Conservation (phyloP, 2,329 filamentous ascomycete genomes). For the Verticillium klebahnii region DNA sequence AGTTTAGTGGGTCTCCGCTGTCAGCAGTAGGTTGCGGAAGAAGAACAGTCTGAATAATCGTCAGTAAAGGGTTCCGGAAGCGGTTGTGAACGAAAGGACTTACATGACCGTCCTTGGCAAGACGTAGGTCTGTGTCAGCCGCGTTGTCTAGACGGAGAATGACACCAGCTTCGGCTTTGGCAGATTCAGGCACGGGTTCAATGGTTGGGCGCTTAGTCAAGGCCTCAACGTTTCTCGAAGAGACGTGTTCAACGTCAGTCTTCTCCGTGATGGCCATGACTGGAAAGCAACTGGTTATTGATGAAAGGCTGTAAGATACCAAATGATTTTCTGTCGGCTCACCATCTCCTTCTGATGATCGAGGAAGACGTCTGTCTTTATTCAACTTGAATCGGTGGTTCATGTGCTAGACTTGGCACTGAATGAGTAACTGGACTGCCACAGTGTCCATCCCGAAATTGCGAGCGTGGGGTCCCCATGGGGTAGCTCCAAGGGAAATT, state of each 20-base stretch:
- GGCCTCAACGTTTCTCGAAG: neutral
- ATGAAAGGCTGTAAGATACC: neutral
- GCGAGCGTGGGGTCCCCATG: neutral
- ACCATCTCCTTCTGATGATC: neutral
- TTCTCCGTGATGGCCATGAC: neutral
- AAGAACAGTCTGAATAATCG: constrained; percentile 9
- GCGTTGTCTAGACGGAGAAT: neutral
- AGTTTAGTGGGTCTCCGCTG: constrained; percentile 14
- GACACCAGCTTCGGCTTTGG: neutral
- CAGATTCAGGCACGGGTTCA: neutral
- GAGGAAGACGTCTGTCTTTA: neutral
- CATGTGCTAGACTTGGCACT: neutral
- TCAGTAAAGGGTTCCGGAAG: neutral
- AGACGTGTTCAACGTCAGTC: neutral
- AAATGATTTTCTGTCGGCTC: neutral
- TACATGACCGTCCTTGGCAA: constrained; percentile 2
- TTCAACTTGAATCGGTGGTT: neutral
- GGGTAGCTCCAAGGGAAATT: neutral
- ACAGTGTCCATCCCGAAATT: neutral
- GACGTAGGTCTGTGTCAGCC: neutral
- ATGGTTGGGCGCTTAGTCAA: neutral
- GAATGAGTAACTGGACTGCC: neutral
- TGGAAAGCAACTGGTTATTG: neutral
- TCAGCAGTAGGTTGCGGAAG: constrained; percentile 14
- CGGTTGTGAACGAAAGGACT: neutral